Evolutionary conservation across 768 basidiomycete genomes (phyloP).

Genomic region (Podaxis carcinomalis): DNA sequence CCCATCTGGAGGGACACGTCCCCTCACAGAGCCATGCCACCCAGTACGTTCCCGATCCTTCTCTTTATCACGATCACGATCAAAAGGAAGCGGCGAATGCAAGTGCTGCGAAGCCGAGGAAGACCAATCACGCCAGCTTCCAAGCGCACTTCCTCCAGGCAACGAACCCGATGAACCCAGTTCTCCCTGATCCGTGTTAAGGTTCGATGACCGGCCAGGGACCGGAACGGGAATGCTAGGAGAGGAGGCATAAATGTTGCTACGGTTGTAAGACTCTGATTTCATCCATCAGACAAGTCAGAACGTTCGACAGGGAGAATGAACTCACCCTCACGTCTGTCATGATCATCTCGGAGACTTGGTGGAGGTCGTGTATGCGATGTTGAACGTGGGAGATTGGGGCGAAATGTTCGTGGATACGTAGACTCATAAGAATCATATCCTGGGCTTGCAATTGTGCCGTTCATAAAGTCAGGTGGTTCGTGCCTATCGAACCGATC

Average conservation of each 20-base stretch:
- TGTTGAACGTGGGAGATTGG: not conserved
- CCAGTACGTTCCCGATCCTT: not conserved
- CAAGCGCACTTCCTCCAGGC: not conserved
- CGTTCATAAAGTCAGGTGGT: not conserved
- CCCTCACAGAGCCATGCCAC: not conserved
- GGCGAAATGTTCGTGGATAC: not conserved
- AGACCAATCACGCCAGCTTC: slow-evolving; percentile 8
- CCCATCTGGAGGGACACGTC: not conserved
- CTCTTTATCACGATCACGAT: not conserved
- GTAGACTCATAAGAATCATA: not conserved
- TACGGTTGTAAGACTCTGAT: not conserved
- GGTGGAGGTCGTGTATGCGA: not conserved
- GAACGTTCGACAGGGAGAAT: not conserved
- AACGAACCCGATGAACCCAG: not conserved
- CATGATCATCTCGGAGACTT: not conserved
- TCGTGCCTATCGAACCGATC: not conserved
- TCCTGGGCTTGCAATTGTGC: not conserved
- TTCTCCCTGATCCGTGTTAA: not conserved
- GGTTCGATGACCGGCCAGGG: not conserved
- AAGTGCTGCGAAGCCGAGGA: not conserved
- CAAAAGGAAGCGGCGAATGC: not conserved
- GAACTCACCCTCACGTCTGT: slow-evolving; percentile 1
- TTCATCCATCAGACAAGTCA: not conserved
- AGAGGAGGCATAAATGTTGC: not conserved
- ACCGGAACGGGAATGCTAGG: slow-evolving; percentile 6